These are phyloP conservation scores for Nannochloris sp. DNA, from an alignment of 139 green algal genomes.

Conservation along the genomic window DNA sequence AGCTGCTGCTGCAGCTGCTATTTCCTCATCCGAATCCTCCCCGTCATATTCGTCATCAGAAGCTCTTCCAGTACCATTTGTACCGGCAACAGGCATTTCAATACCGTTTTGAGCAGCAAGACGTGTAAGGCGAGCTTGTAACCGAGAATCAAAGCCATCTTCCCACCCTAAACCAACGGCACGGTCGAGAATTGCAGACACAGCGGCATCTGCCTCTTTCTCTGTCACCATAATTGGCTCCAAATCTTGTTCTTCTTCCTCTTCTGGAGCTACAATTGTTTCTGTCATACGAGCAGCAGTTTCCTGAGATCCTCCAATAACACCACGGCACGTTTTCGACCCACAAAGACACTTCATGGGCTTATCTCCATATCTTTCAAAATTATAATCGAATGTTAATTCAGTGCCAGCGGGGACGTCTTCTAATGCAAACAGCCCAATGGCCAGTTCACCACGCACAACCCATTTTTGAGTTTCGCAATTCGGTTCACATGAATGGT, in stretches of 20 bases:
- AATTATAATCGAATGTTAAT: conserved; percentile 99
- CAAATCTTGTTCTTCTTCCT: conserved; percentile 40
- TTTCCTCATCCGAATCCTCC: neutral
- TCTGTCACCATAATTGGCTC: conserved; percentile 72
- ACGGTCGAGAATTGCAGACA: conserved; percentile 61
- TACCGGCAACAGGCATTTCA: neutral
- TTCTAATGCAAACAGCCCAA: conserved; percentile 78
- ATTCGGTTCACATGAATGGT: conserved; percentile 97
- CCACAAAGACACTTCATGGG: conserved; percentile 60
- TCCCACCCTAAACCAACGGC: conserved; percentile 41
- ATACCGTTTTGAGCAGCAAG: neutral
- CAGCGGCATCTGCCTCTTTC: conserved; percentile 46
- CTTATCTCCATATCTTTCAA: conserved; percentile 92
- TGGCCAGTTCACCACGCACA: conserved; percentile 89
- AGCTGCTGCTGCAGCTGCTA: neutral
- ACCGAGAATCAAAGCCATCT: neutral
- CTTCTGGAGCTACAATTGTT: neutral
- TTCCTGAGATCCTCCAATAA: conserved; percentile 69
- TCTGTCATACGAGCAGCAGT: neutral
- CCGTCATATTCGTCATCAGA: conserved; percentile 17
- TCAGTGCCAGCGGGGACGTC: conserved; percentile 71
- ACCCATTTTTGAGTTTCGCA: conserved; percentile 98
- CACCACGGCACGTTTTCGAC: conserved; percentile 54
- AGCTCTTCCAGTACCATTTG: neutral
- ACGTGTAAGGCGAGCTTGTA: conserved; percentile 7